Evolutionary conservation across 768 basidiomycete species (phyloP).

Genomic region (Suillus occidentalis): DNA sequence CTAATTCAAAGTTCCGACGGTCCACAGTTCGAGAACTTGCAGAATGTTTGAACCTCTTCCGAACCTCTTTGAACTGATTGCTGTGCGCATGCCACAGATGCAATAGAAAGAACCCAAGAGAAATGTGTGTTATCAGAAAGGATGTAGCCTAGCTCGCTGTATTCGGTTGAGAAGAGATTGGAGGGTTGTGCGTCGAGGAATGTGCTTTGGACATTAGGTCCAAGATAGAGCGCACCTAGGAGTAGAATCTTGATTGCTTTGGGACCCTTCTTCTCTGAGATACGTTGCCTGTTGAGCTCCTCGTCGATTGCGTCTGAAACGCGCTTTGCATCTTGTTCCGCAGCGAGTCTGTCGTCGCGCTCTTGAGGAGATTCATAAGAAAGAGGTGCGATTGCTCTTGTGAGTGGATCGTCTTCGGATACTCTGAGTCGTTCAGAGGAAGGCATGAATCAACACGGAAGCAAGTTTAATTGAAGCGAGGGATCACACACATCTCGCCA

Average conservation of each 20-base stretch:
- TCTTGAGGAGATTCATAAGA: conserved; percentile 49
- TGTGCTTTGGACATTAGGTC: conserved; percentile 44
- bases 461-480: too few species aligned
- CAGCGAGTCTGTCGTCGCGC: conserved; percentile 42
- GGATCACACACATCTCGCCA: too few species aligned
- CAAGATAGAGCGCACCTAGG: conserved; percentile 61
- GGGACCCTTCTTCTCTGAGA: conserved; percentile 45
- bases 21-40: too few species aligned
- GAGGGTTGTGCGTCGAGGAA: conserved; percentile 23
- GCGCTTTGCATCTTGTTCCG: conserved; percentile 52
- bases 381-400: conserved; percentile 49
- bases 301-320: conserved; percentile 67
- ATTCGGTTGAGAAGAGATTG: conserved; percentile 27
- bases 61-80: too few species aligned
- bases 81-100: too few species aligned
- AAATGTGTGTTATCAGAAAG: too few species aligned
- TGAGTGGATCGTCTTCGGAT: conserved; percentile 50
- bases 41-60: too few species aligned
- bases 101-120: too few species aligned
- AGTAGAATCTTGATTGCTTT: conserved; percentile 59
- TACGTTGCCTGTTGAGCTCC: conserved; percentile 51
- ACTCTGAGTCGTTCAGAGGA: conserved; percentile 16
- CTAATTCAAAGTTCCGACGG: too few species aligned
- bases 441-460: too few species aligned
- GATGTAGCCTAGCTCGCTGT: too few species aligned